A percentile compares a stretch with the other conserved stretches of the same genome.
phyloP scores from a whole-genome alignment of 2,329 filamentous ascomycete genomes.

The Aureobasidium sp. region DNA sequence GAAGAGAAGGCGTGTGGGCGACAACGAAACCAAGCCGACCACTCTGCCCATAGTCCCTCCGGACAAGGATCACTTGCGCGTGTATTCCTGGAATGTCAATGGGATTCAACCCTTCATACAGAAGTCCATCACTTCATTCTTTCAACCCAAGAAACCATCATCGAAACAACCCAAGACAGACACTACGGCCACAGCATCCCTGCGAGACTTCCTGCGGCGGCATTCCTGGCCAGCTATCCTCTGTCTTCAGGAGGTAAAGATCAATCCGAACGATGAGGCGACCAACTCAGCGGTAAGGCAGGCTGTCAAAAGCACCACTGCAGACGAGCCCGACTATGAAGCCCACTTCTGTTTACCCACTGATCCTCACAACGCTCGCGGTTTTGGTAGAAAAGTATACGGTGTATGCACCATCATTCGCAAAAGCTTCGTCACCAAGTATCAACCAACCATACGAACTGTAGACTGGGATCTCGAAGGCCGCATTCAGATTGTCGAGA shows the following conservation, averaged over 20 bases:
- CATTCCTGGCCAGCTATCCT: constrained; percentile 41
- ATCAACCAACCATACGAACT: constrained; percentile 30
- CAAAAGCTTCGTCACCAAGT: constrained; percentile 32
- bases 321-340: constrained; percentile 34
- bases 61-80: constrained; percentile 22
- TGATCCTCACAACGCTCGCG: constrained; percentile 45
- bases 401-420: constrained; percentile 47
- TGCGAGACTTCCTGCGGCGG: constrained; percentile 38
- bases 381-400: constrained; percentile 46
- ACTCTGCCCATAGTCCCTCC: background rate
- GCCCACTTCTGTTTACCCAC: constrained; percentile 42
- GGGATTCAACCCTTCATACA: constrained; percentile 40
- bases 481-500: constrained; percentile 43
- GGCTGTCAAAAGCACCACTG: constrained; percentile 29
- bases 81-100: constrained; percentile 46
- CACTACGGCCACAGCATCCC: constrained; percentile 21
- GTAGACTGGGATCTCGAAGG: constrained; percentile 49
- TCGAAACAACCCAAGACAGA: background rate
- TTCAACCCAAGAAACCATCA: constrained; percentile 20
- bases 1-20: constrained; percentile 22
- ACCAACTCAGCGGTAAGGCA: constrained; percentile 35
- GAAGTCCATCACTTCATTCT: constrained; percentile 35
- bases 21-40: background rate
- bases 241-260: constrained; percentile 46
- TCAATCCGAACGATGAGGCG: constrained; percentile 33